These are phyloP conservation scores for Ophiostoma pallidulum DNA, from an alignment of 2,329 filamentous ascomycete species.

Conservation along the genomic window DNA sequence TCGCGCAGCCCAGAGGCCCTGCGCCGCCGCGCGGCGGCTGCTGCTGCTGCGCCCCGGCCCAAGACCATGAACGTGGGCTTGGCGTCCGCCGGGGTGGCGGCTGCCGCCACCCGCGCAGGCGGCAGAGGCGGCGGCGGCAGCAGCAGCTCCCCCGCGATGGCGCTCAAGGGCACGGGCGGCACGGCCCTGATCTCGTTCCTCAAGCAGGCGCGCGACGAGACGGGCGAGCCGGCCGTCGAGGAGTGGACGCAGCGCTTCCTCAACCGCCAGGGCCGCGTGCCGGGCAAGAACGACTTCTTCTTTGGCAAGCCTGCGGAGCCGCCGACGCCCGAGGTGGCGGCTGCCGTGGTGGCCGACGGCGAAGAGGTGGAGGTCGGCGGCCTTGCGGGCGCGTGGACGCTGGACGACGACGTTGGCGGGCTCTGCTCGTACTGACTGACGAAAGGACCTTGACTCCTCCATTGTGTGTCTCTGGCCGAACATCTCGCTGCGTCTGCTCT, in stretches of 20 bases:
- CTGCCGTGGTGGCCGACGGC: conserved; percentile 5
- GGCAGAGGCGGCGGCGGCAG: conserved; percentile 26
- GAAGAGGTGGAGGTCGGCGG: conserved; percentile 47
- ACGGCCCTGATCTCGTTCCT: conserved; percentile 91
- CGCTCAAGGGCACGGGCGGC: conserved; percentile 75
- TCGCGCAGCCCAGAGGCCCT: conserved; percentile 45
- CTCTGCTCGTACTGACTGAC: conserved; percentile 43
- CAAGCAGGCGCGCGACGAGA: conserved; percentile 94
- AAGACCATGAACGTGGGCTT: conserved; percentile 13
- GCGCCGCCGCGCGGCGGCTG: conserved; percentile 19
- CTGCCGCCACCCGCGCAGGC: no score
- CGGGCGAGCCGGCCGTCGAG: conserved; percentile 77
- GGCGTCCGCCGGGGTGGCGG: not conserved
- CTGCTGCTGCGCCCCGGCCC: conserved; percentile 10
- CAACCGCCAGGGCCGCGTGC: conserved; percentile 39
- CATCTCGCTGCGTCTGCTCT: no score
- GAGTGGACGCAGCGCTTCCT: conserved; percentile 51
- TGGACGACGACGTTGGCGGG: conserved; percentile 67
- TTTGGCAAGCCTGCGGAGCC: conserved; percentile 38
- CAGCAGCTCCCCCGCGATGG: no score
- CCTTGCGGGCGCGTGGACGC: conserved; percentile 77
- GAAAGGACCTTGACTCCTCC: no score
- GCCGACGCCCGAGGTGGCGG: conserved; percentile 27
- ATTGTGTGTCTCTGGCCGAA: no score
- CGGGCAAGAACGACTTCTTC: conserved; percentile 49